Base-by-base conservation (phyloP, 257 asterid genomes). In the Eucommia ulmoides region DNA sequence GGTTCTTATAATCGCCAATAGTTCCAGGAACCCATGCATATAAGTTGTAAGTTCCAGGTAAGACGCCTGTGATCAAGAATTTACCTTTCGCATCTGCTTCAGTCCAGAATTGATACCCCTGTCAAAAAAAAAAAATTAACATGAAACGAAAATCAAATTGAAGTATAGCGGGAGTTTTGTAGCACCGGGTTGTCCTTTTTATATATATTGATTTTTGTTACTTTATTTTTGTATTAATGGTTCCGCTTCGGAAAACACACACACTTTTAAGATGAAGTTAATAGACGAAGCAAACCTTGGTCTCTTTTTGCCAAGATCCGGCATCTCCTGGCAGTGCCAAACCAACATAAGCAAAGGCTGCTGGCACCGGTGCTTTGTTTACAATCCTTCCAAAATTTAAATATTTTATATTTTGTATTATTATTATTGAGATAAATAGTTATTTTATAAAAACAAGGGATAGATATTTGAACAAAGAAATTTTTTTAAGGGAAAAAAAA, bases 291-390 rank as follows among this genome's bases (percentile, higher is more conserved):
- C 3, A 38, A 24, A 85, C 91, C 92, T 82, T 85, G 66, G 57
- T 74, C 63, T 85, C 96, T 11, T 33, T 57, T 54, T 85, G 88
- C 96, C 96, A 85, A 23, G 96, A 75, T 2, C 94, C 88, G 19
- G 51, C 65, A 2, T 23, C 46, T 41, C 80, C 94, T 1, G 77
- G 71, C 10, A 62, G 49, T 23, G 86, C 94, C 59, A 85, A 55
- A 22, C 92, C 96, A 38, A 85, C 76, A 45, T 65, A 71, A n/a
- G 94, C 84, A 4, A 49, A 69, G 38, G 65, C 48, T 4, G 66
- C 88, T 0, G 67, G 54, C 10, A 61, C 29, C 18, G 61, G 55
- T 2, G 49, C 7, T 26, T 55, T 57, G 20, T 67, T 47, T 11
- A 54, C 50, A 58, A 49, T 76, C 72, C 93, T 81, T 29, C 23